Base-by-base conservation (phyloP, 2,329 filamentous ascomycete genomes). In the Plenodomus lindquistii region DNA sequence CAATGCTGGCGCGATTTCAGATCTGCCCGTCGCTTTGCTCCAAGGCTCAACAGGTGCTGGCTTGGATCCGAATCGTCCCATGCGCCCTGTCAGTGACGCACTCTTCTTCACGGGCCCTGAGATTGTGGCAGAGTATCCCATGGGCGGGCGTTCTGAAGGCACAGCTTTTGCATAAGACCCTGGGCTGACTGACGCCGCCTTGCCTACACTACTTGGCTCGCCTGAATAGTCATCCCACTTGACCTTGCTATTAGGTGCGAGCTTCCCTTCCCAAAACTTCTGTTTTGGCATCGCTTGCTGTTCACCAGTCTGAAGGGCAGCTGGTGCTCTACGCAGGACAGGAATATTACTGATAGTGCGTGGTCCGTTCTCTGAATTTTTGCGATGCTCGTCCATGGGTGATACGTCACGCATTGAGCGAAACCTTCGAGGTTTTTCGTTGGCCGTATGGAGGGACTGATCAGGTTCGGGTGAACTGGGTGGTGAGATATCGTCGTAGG, bases 21-120 rank as follows among this genome's bases (percentile, higher is more conserved):
- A 79, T 55, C 88, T 82, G 21, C 88, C 88, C 66, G 85, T 90
- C 31, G 85, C 84, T 16, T 88, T 88, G 60, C 85, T 86, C 88
- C 88, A 91, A 48, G 85, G 76, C 44, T 77, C 73, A 37, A 76
- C 71, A 52, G 60, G 50, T 18, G 61, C 53, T 37, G 58, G 49
- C 35, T 45, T 66, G 17, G 57, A 52, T 13, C 59, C 59, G 27
- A 67, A 55, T 24, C 64, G 60, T 34, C 55, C 55, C 16, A 65
- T 59, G 21, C 66, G 68, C 31, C 71, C 67, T 22, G 59, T 50
- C 37, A 66, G 59, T 31, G 57, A 59, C 56, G 69, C 70, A 18
- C 63, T 58, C 44, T 61, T 67, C 42, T 61, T 62, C 18, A 56
- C 52, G 11, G 63, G 63, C 4, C 59, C 66, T 21, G 55, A 62